A percentile compares a stretch with the other conserved stretches of the same genome.
Evolutionary conservation across 768 basidiomycete species (phyloP).

Genomic region (Termitomyces sp.): DNA sequence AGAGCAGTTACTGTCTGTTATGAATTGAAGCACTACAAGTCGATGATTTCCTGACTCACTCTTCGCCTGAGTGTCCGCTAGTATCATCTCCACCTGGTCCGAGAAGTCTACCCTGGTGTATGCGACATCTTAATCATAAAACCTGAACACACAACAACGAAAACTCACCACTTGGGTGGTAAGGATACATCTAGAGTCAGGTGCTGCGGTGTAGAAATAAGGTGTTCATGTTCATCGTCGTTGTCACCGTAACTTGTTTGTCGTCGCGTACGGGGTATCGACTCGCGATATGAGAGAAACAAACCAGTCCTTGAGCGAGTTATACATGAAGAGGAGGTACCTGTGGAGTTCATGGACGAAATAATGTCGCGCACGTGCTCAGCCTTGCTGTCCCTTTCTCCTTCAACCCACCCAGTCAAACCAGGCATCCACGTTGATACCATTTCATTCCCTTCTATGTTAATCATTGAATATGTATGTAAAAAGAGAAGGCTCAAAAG

Average conservation of each 20-base stretch:
- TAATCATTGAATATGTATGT: neutral
- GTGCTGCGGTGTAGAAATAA: conserved; percentile 45
- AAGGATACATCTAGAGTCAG: conserved; percentile 55
- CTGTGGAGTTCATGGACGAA: conserved; percentile 9
- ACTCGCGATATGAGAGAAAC: conserved; percentile 92
- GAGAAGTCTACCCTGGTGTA: conserved; percentile 81
- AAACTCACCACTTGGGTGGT: conserved; percentile 80
- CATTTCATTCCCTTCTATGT: neutral
- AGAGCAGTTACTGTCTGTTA: conserved; percentile 65
- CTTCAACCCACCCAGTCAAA: too few relatives aligned
- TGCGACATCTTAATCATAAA: conserved; percentile 13
- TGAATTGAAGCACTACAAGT: conserved; percentile 14
- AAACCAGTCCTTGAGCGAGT: conserved; percentile 88
- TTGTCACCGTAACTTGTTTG: conserved; percentile 40
- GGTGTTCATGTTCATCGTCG: conserved; percentile 62
- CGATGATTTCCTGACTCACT: conserved; percentile 45
- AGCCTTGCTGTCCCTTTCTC: neutral
- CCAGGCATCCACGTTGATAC: neutral
- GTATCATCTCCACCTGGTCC: conserved; percentile 81
- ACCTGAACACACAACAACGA: conserved; percentile 16
- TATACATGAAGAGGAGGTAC: conserved; percentile 28
- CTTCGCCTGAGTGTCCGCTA: conserved; percentile 65
- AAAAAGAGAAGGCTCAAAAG: neutral
- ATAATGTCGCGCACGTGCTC: conserved; percentile 15
- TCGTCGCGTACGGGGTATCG: conserved; percentile 39